These are phyloP conservation scores for Metarhizium rileyi DNA, from an alignment of 2,329 filamentous ascomycete genomes.

Conservation along the genomic window DNA sequence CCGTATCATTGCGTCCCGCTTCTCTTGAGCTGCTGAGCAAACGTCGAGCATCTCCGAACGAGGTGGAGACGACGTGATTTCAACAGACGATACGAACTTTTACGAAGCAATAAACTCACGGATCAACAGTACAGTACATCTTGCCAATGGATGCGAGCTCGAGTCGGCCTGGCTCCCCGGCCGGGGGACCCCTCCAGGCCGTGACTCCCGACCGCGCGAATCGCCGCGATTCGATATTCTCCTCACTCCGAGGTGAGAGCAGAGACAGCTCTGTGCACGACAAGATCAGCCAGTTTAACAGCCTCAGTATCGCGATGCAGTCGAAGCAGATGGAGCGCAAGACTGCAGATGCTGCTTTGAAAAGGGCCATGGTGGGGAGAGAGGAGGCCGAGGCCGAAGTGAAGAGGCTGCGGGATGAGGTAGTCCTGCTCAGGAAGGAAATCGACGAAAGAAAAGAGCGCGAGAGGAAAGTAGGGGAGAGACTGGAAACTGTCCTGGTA, in stretches of 20 bases:
- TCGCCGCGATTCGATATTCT: constrained; percentile 27
- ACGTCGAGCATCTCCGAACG: neutral
- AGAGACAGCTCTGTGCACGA: constrained; percentile 55
- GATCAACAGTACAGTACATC: neutral
- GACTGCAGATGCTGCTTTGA: constrained; percentile 55
- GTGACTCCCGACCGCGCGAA: constrained; percentile 57
- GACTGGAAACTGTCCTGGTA: constrained; percentile 62
- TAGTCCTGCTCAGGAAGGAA: constrained; percentile 42
- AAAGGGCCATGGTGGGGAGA: constrained; percentile 55
- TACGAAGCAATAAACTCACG: neutral
- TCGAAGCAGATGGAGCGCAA: constrained; percentile 54
- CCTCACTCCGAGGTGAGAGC: constrained; percentile 26
- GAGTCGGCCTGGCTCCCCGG: constrained; percentile 43
- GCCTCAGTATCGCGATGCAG: constrained; percentile 50
- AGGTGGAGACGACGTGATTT: constrained; percentile 1
- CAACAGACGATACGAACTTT: neutral
- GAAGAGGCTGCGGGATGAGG: constrained; percentile 53
- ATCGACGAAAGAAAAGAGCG: constrained; percentile 56
- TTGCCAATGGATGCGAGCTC: constrained; percentile 31
- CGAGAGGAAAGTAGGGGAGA: constrained; percentile 56
- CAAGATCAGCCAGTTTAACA: constrained; percentile 65
- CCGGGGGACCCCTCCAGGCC: constrained; percentile 46
- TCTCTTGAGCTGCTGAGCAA: neutral
- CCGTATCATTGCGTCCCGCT: neutral
- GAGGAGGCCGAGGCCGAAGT: constrained; percentile 65